Percentiles rank a stretch among this genome's conserved stretches.
These are phyloP conservation scores for Rosa rugosa DNA, from an alignment of 306 rosid genomes.

Conservation along the genomic window DNA sequence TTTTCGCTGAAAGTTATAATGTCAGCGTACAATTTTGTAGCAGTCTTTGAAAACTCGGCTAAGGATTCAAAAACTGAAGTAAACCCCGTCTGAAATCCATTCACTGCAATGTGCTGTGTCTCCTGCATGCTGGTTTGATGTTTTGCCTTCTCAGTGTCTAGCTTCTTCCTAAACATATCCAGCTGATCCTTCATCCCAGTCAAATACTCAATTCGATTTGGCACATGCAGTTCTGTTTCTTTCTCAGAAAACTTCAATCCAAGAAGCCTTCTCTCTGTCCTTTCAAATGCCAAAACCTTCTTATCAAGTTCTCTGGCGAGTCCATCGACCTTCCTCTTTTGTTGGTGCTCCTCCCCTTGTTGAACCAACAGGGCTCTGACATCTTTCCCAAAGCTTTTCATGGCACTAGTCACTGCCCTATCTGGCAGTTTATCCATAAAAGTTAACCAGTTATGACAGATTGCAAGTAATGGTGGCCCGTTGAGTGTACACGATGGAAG, in stretches of 20 bases:
- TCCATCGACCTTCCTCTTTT: conserved; percentile 62
- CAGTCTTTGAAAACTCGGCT: conserved; percentile 57
- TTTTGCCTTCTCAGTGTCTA: conserved; percentile 60
- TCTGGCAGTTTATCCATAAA: conserved; percentile 53
- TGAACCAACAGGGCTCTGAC: conserved; percentile 52
- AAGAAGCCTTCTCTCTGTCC: conserved; percentile 47
- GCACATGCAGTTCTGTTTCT: conserved; percentile 35
- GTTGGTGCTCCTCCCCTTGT: conserved; percentile 71
- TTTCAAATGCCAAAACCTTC: conserved; percentile 41
- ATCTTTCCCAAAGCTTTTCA: conserved; percentile 54
- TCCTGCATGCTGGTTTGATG: conserved; percentile 60
- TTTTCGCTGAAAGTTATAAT: conserved; percentile 50
- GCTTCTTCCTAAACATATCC: conserved; percentile 47
- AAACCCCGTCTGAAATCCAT: conserved; percentile 63
- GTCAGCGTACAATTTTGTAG: conserved; percentile 53
- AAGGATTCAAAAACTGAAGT: conserved; percentile 59
- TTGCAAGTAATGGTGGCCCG: conserved; percentile 57
- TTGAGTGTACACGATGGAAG: conserved; percentile 35
- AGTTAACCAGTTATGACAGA: conserved; percentile 59
- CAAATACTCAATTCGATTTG: conserved; percentile 40
- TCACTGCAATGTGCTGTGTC: conserved; percentile 49
- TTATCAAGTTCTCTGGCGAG: conserved; percentile 56
- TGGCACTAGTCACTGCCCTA: conserved; percentile 44
- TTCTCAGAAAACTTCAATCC: conserved; percentile 41
- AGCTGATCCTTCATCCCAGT: conserved; percentile 50